Evolutionary conservation across 176 grass and related monocot species (phyloP).

Genomic region (Musa acuminata): DNA sequence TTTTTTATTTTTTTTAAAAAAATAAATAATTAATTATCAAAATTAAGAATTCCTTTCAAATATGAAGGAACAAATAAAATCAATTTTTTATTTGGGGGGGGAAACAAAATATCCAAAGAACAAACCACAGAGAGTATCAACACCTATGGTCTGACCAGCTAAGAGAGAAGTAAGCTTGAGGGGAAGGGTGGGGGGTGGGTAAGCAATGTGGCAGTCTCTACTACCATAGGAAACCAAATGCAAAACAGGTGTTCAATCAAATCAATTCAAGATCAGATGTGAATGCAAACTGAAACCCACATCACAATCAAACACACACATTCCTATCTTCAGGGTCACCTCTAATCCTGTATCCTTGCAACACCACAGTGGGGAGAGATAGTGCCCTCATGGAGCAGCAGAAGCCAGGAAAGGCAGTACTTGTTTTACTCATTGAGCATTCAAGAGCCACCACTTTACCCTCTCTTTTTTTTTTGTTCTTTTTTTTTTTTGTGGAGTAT

Average conservation of each 20-base stretch:
- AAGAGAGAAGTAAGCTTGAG: too few relatives aligned
- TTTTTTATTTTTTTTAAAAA: too few relatives aligned
- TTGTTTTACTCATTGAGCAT: conserved; percentile 14
- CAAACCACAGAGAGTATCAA: too few relatives aligned
- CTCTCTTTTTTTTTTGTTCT: neutral
- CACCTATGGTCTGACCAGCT: too few relatives aligned
- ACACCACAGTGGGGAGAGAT: conserved; percentile 21
- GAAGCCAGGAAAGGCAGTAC: conserved; percentile 7
- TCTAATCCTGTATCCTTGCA: conserved; percentile 16
- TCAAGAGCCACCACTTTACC: conserved; percentile 6
- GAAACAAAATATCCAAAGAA: too few relatives aligned
- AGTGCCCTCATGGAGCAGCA: neutral
- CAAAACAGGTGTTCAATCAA: conserved; percentile 27
- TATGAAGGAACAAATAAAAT: too few relatives aligned
- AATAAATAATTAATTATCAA: too few relatives aligned
- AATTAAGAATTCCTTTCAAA: too few relatives aligned
- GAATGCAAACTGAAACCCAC: conserved; percentile 11
- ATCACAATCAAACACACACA: conserved; percentile 5
- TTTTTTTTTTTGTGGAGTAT: neutral
- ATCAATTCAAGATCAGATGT: conserved; percentile 22
- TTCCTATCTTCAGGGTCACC: neutral
- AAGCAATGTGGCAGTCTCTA: conserved; percentile 22
- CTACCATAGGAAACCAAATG: conserved; percentile 16
- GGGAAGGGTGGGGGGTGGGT: neutral
- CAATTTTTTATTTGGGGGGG: too few relatives aligned